These are phyloP conservation scores for Liquidambar formosana DNA, from an alignment of 164 flowering plant species.

Conservation along the genomic window DNA sequence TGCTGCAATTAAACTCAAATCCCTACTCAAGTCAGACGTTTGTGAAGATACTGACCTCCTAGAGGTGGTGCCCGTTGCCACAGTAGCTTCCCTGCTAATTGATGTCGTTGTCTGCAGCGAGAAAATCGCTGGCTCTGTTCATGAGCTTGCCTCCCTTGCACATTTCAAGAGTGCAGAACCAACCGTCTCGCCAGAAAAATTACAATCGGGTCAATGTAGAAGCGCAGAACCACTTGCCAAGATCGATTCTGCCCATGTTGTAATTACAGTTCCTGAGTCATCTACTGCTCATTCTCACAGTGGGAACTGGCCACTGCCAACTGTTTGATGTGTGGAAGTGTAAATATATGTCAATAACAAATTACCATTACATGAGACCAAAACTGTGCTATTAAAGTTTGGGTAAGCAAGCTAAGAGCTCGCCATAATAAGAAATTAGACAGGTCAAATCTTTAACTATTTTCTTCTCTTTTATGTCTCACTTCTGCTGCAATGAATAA, in stretches of 20 bases:
- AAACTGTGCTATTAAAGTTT: not conserved
- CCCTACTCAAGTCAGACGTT: conserved; percentile 30
- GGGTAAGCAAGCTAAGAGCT: not conserved
- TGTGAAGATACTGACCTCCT: conserved; percentile 36
- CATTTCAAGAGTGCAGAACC: conserved; percentile 33
- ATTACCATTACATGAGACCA: not conserved
- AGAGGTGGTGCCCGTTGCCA: conserved; percentile 35
- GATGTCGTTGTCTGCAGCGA: conserved; percentile 50
- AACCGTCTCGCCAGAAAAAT: conserved; percentile 5
- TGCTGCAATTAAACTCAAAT: conserved; percentile 40
- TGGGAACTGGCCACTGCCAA: too few species aligned
- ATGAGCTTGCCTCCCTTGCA: conserved; percentile 51
- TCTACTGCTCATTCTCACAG: too few species aligned
- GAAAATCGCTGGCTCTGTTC: conserved; percentile 44
- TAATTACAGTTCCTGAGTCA: conserved; percentile 8
- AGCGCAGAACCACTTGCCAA: conserved; percentile 2
- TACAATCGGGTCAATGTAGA: not conserved
- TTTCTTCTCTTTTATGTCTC: too few species aligned
- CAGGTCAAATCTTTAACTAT: too few species aligned
- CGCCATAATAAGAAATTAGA: too few species aligned
- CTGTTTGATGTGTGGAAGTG: not conserved
- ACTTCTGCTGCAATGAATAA: too few species aligned
- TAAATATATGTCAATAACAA: not conserved
- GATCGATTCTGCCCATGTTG: conserved; percentile 6
- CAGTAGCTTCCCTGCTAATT: conserved; percentile 52